These are phyloP conservation scores for Petasospora fabianii DNA, from an alignment of 1,139 yeast species.

Conservation along the genomic window DNA sequence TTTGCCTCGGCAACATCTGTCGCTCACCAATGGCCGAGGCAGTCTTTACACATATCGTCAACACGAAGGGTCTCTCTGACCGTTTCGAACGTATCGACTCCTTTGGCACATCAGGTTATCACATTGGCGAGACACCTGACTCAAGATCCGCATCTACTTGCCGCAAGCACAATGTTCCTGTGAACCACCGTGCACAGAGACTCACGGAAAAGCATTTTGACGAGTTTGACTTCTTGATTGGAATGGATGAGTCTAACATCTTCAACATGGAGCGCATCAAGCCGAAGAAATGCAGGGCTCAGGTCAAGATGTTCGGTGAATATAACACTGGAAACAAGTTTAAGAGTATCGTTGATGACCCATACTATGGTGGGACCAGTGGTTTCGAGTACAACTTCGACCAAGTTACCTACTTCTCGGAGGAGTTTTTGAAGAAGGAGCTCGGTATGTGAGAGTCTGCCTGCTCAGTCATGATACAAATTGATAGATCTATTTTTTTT, in stretches of 20 bases:
- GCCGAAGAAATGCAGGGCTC: slow-evolving; percentile 50
- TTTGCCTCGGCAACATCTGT: slow-evolving; percentile 90
- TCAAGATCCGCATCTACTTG: slow-evolving; percentile 68
- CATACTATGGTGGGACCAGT: slow-evolving; percentile 82
- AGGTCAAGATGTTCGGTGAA: slow-evolving; percentile 68
- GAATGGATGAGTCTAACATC: slow-evolving; percentile 76
- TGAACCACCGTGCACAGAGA: slow-evolving; percentile 73
- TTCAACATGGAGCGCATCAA: slow-evolving; percentile 54
- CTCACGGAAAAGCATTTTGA: slow-evolving; percentile 55
- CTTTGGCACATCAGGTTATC: slow-evolving; percentile 86
- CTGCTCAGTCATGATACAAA: neutral
- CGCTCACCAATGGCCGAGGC: slow-evolving; percentile 99
- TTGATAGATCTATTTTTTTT: neutral
- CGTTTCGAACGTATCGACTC: slow-evolving; percentile 64
- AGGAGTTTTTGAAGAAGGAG: slow-evolving; percentile 56
- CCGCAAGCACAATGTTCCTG: slow-evolving; percentile 66
- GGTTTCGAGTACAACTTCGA: slow-evolving; percentile 79
- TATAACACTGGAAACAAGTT: slow-evolving; percentile 53
- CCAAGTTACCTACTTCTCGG: slow-evolving; percentile 72
- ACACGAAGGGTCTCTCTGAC: slow-evolving; percentile 39
- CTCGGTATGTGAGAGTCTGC: slow-evolving; percentile 19
- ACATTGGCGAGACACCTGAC: slow-evolving; percentile 80
- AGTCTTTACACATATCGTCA: slow-evolving; percentile 65
- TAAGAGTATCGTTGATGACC: slow-evolving; percentile 71
- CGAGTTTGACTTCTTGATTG: slow-evolving; percentile 76